These are phyloP conservation scores for Chytriomyces sp. DNA, from an alignment of 192 early-diverging fungal species.

Conservation along the genomic window DNA sequence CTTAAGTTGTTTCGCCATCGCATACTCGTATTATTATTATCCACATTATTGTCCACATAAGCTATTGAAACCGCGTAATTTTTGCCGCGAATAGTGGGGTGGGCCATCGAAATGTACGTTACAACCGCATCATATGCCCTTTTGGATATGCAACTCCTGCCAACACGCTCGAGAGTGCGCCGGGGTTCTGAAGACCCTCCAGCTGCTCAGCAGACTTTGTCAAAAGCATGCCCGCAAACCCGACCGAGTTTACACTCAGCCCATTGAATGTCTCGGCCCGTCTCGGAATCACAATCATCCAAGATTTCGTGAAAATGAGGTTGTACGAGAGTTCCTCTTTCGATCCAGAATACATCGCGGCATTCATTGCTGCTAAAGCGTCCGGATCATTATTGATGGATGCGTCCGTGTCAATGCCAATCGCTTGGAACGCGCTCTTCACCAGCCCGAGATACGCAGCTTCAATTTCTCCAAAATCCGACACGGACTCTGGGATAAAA, in stretches of 20 bases:
- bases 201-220: conserved; percentile 57
- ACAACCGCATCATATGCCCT: too few relatives aligned
- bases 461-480: conserved; percentile 12
- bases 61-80: too few relatives aligned
- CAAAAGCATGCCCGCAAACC: conserved; percentile 68
- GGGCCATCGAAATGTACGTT: too few relatives aligned
- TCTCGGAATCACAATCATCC: conserved; percentile 64
- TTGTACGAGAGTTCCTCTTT: conserved; percentile 57
- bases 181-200: conserved; percentile 45
- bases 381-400: conserved; percentile 21
- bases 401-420: conserved; percentile 27
- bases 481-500: background rate
- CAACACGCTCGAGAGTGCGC: conserved; percentile 47
- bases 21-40: too few relatives aligned
- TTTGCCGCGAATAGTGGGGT: too few relatives aligned
- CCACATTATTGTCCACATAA: too few relatives aligned
- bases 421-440: conserved; percentile 26
- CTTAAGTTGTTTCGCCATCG: too few relatives aligned
- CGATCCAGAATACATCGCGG: background rate
- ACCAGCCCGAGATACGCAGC: conserved; percentile 25
- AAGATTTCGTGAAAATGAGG: conserved; percentile 57
- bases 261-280: conserved; percentile 39
- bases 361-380: background rate
- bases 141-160: conserved; percentile 46
- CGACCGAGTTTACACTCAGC: conserved; percentile 68